Evolutionary conservation across 176 grass and related monocot genomes (phyloP).

Genomic region (Oryza officinalis): DNA sequence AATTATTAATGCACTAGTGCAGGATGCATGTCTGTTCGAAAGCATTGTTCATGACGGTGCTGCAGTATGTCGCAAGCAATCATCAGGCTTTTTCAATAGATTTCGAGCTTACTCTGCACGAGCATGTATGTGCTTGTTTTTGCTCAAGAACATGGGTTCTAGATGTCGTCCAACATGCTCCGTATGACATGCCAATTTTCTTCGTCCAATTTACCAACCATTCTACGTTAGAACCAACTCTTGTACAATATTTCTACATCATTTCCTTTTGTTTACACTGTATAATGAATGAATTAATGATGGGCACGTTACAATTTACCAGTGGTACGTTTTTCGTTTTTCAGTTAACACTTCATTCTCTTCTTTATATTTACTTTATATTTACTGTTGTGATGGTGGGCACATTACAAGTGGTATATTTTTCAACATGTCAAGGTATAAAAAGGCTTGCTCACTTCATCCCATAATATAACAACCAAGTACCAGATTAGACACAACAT

Average conservation of each 20-base stretch:
- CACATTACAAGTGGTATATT: background rate
- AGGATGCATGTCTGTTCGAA: background rate
- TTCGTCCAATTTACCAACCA: background rate
- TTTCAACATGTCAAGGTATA: background rate
- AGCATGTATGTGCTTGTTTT: background rate
- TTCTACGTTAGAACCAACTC: background rate
- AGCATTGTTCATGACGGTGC: background rate
- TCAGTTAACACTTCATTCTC: background rate
- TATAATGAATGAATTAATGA: background rate
- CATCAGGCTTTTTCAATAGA: background rate
- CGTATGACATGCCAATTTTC: background rate
- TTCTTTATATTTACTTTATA: background rate
- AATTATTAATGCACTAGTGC: background rate
- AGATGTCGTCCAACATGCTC: background rate
- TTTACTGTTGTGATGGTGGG: background rate
- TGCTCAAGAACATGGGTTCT: background rate
- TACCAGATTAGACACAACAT: no score
- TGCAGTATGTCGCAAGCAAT: background rate
- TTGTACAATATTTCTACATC: background rate
- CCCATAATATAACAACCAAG: no score
- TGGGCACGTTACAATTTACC: no score
- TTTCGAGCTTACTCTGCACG: background rate
- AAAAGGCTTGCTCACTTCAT: background rate
- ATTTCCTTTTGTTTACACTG: background rate
- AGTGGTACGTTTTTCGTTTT: background rate